These are phyloP conservation scores for Salix koriyanagi DNA, from an alignment of 345 rosid genomes.

Conservation along the genomic window DNA sequence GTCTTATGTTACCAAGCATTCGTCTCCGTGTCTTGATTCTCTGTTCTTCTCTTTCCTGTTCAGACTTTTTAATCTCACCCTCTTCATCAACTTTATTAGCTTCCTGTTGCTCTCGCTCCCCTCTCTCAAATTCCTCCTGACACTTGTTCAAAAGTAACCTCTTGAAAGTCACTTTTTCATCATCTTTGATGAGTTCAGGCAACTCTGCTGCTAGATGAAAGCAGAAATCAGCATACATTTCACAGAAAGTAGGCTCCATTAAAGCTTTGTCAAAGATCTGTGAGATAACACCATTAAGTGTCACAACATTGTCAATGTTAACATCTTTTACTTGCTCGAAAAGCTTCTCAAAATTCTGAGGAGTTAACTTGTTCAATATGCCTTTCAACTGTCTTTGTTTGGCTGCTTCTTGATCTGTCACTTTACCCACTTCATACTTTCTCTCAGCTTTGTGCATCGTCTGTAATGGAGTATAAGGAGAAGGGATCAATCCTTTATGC, in stretches of 20 bases:
- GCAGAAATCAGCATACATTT: constrained; percentile 93
- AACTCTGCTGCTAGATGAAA: constrained; percentile 57
- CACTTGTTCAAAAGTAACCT: constrained; percentile 88
- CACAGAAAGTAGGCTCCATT: constrained; percentile 97
- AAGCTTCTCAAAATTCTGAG: constrained; percentile 89
- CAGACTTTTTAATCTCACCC: constrained; percentile 68
- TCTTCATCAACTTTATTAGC: constrained; percentile 80
- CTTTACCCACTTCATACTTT: constrained; percentile 81
- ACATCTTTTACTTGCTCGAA: constrained; percentile 89
- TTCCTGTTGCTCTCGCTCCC: constrained; percentile 88
- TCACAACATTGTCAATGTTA: constrained; percentile 67
- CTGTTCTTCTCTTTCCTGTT: constrained; percentile 81
- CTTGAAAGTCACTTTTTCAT: constrained; percentile 76
- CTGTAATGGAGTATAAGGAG: constrained; percentile 77
- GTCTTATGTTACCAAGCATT: constrained; percentile 94
- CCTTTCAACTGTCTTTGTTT: constrained; percentile 87
- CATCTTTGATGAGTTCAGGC: constrained; percentile 66
- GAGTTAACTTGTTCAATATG: constrained; percentile 90
- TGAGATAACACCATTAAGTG: constrained; percentile 74
- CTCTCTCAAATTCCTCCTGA: constrained; percentile 96
- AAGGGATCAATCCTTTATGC: constrained; percentile 76
- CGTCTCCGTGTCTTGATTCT: constrained; percentile 79
- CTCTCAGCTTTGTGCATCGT: constrained; percentile 91
- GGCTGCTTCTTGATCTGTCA: constrained; percentile 68
- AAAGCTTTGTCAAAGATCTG: constrained; percentile 98